These are phyloP conservation scores for Plasmopara halstedii DNA, from an alignment of 352 stramenopile genomes.

Conservation along the genomic window DNA sequence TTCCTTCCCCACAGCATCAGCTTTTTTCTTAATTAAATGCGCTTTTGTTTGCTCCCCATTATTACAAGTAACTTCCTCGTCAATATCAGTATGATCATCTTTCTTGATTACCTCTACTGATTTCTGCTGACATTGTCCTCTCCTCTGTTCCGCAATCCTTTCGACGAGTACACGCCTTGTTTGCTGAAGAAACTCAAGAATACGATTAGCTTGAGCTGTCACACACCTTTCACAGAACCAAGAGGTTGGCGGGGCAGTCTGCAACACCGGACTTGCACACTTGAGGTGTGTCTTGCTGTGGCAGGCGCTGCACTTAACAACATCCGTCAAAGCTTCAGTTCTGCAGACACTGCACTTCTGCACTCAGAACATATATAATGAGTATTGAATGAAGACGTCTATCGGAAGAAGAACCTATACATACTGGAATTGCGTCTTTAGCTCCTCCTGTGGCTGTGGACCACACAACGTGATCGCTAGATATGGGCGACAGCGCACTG, in stretches of 20 bases:
- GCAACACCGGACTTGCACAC: slow-evolving; percentile 32
- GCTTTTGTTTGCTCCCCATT: slow-evolving; percentile 2
- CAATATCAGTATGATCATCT: slow-evolving; percentile 4
- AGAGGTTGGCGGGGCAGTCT: slow-evolving; percentile 13
- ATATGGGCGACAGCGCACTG: slow-evolving; percentile 12
- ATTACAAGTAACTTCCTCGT: slow-evolving; percentile 1
- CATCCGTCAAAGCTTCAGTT: slow-evolving; percentile 37
- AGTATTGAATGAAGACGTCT: not conserved
- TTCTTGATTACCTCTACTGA: slow-evolving; percentile 2
- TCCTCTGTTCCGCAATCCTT: slow-evolving; percentile 22
- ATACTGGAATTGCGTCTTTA: slow-evolving; percentile 12
- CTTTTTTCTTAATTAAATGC: not conserved
- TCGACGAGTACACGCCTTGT: slow-evolving; percentile 45
- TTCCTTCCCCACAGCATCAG: not conserved
- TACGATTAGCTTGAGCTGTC: slow-evolving; percentile 40
- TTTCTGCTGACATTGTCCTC: not conserved
- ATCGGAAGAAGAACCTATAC: no score
- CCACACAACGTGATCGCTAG: slow-evolving; percentile 12
- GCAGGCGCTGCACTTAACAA: slow-evolving; percentile 45
- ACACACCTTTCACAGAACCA: slow-evolving; percentile 61
- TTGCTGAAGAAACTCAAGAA: slow-evolving; percentile 63
- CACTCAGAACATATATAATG: not conserved
- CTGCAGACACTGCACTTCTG: slow-evolving; percentile 41
- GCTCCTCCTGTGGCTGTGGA: not conserved
- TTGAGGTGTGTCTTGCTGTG: slow-evolving; percentile 52